phyloP scores from a whole-genome alignment of 176 grass and related monocot species.

The Paspalum notatum region DNA sequence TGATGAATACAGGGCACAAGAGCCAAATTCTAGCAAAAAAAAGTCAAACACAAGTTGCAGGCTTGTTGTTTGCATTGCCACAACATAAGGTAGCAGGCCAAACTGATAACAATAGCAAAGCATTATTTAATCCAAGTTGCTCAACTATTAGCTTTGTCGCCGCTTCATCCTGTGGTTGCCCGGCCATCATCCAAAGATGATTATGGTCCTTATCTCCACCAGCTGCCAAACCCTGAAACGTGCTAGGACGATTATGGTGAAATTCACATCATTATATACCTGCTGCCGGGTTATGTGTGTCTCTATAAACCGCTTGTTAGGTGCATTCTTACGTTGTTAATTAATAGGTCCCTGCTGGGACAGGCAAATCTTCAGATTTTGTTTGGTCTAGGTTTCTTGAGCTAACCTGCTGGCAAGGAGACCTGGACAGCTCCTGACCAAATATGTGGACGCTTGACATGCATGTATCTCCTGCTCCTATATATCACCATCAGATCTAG shows the following conservation, averaged over 20 bases:
- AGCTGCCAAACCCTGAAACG: not conserved
- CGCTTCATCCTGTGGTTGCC: not conserved
- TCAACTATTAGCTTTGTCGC: not conserved
- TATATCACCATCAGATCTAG: conserved; percentile 36
- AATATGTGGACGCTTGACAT: conserved; percentile 3
- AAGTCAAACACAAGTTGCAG: conserved; percentile 20
- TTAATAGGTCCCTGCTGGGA: not conserved
- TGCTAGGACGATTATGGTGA: not conserved
- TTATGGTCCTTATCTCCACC: not conserved
- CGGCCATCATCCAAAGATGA: not conserved
- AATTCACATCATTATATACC: too few species aligned
- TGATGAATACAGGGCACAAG: not conserved
- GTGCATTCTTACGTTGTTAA: too few species aligned
- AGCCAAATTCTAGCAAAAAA: conserved; percentile 7
- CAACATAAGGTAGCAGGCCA: conserved; percentile 9
- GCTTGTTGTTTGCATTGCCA: not conserved
- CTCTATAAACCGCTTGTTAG: too few species aligned
- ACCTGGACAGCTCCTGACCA: conserved; percentile 8
- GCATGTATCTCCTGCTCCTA: conserved; percentile 30
- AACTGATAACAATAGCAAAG: not conserved
- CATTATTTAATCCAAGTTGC: conserved; percentile 36
- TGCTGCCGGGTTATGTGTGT: too few species aligned
- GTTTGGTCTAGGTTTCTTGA: conserved; percentile 6
- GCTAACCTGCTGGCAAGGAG: not conserved
- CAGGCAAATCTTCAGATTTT: not conserved